These are phyloP conservation scores for Lophiotrema nucula DNA, from an alignment of 495 filamentous ascomycete species.

Conservation along the genomic window DNA sequence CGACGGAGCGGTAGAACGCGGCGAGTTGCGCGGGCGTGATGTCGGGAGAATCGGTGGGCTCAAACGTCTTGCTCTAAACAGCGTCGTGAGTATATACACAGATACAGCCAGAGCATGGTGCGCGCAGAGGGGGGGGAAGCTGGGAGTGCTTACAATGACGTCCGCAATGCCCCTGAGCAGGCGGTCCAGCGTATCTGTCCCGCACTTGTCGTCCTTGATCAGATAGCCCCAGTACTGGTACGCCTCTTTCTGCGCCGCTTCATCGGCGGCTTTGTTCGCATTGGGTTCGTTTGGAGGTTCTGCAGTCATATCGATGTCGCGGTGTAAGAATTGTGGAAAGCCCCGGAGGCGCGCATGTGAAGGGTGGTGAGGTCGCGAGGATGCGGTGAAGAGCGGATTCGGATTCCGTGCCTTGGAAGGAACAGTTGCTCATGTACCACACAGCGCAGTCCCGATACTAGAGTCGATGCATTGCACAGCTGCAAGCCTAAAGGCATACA, in stretches of 20 bases:
- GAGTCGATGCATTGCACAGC: background rate
- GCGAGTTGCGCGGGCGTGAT: slow-evolving; percentile 82
- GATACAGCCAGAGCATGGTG: background rate
- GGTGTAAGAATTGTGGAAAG: background rate
- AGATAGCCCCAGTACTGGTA: slow-evolving; percentile 74
- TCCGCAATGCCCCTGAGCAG: slow-evolving; percentile 76
- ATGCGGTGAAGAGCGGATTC: background rate
- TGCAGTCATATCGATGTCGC: slow-evolving; percentile 21
- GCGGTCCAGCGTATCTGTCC: slow-evolving; percentile 71
- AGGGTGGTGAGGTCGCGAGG: background rate
- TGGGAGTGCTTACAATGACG: slow-evolving; percentile 66
- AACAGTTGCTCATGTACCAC: background rate
- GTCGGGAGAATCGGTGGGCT: slow-evolving; percentile 60
- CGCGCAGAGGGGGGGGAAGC: background rate
- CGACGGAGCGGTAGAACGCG: slow-evolving; percentile 81
- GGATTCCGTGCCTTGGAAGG: background rate
- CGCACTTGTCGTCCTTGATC: slow-evolving; percentile 75
- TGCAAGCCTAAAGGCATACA: background rate
- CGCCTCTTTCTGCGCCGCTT: slow-evolving; percentile 37
- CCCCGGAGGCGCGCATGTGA: no score
- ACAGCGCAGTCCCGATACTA: background rate
- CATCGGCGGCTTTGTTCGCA: slow-evolving; percentile 6
- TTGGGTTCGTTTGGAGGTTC: slow-evolving; percentile 11
- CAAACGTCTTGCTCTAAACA: slow-evolving; percentile 59
- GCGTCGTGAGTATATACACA: slow-evolving; percentile 18